phyloP scores from a whole-genome alignment of 257 asterid species.

The Solanum lycopersicoides region DNA sequence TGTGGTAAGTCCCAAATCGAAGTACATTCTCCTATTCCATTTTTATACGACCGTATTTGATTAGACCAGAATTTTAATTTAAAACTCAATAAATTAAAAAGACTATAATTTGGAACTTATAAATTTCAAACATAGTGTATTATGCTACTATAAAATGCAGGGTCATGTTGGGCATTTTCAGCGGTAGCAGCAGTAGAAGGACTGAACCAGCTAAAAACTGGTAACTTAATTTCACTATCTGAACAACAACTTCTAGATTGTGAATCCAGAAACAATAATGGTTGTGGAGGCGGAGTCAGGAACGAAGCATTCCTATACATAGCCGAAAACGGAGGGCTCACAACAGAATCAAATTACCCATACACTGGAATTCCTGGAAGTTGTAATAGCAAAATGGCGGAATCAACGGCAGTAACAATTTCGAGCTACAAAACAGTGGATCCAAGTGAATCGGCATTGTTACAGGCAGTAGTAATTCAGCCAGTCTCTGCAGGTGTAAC shows the following conservation, averaged over 20 bases:
- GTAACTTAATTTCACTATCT: conserved; percentile 5
- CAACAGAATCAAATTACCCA: conserved; percentile 10
- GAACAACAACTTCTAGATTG: conserved; percentile 6
- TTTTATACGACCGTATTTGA: neutral
- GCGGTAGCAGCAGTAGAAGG: conserved; percentile 24
- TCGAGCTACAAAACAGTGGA: neutral
- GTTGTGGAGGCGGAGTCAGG: conserved; percentile 9
- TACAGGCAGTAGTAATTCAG: conserved; percentile 13
- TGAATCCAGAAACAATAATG: neutral
- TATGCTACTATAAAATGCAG: neutral
- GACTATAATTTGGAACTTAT: neutral
- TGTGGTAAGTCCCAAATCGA: conserved; percentile 9
- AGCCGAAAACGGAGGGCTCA: conserved; percentile 4
- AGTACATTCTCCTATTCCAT: neutral
- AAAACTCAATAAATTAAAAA: too few species aligned
- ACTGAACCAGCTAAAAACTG: conserved; percentile 4
- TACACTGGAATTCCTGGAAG: neutral
- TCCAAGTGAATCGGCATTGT: conserved; percentile 1
- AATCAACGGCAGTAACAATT: conserved; percentile 4
- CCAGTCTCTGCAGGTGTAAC: conserved; percentile 7
- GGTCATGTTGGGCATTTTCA: conserved; percentile 27
- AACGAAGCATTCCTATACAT: conserved; percentile 11
- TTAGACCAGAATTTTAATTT: neutral
- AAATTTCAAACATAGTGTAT: neutral
- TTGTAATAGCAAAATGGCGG: neutral